phyloP scores from a whole-genome alignment of 2,329 filamentous ascomycete species.

The Fusarium sp. region DNA sequence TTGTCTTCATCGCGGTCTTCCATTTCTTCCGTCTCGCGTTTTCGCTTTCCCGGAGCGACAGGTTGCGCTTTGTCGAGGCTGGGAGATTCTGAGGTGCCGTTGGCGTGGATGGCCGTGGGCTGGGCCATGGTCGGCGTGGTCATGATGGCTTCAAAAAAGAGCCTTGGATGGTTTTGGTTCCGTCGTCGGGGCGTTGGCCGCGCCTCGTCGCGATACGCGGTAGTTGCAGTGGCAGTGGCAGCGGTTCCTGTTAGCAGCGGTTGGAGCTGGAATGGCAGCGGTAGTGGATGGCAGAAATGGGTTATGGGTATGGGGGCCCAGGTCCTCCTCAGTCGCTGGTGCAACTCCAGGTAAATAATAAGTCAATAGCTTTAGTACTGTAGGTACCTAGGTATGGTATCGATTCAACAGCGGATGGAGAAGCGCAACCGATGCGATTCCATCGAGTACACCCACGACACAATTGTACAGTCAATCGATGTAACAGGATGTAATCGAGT shows the following conservation, averaged over 20 bases:
- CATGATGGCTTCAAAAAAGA: conserved; percentile 36
- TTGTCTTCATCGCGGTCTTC: conserved; percentile 49
- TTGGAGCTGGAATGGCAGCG: conserved; percentile 40
- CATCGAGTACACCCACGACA: conserved; percentile 45
- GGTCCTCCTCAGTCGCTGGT: conserved; percentile 47
- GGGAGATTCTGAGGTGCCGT: conserved; percentile 53
- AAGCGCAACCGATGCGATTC: conserved; percentile 45
- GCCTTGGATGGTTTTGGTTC: conserved; percentile 12
- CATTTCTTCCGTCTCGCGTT: conserved; percentile 59
- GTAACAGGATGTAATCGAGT: conserved; percentile 33
- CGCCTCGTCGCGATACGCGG: conserved; percentile 55
- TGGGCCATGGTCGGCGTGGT: conserved; percentile 52
- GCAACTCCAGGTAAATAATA: conserved; percentile 47
- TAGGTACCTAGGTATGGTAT: background rate
- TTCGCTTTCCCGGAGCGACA: conserved; percentile 61
- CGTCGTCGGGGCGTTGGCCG: conserved; percentile 45
- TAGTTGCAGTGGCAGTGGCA: conserved; percentile 47
- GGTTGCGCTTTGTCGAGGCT: conserved; percentile 45
- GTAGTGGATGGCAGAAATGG: conserved; percentile 45
- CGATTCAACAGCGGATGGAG: conserved; percentile 27
- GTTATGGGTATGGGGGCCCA: conserved; percentile 9
- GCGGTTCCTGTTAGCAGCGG: conserved; percentile 38
- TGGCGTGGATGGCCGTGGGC: conserved; percentile 50
- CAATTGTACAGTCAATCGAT: conserved; percentile 47
- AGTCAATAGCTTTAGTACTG: conserved; percentile 46